Base-by-base conservation (phyloP, 805 yeast species). In the Priceomyces medius region DNA sequence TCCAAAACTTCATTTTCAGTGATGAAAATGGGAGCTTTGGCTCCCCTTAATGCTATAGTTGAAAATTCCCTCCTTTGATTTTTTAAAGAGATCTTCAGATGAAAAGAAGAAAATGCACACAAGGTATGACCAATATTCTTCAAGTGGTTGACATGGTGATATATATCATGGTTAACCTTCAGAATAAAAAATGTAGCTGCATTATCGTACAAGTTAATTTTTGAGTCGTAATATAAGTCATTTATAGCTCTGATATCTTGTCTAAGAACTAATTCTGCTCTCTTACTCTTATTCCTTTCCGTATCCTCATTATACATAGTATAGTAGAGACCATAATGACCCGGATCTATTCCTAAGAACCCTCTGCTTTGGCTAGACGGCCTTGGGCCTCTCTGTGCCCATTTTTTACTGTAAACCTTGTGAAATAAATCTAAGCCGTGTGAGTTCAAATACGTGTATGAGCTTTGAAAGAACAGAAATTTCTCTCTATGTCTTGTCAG, bases 301-400 rank as follows among this genome's bases (percentile, higher is more conserved):
- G 51, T 59, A 40, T 70, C 74, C 31, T 60, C 64, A 45, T 62
- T 64, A 50, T 61, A 66, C 37, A 70, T 60, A 5, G 71, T 58
- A 42, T 59, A 70, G 46, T 70, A 70, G 16, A 70, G 50, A 1
- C 74, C 76, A 46, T 68, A 70, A 42, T 70, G 76, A n/a, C 76
- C 76, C 17, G 49, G 44, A 38, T 56, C 61, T 13, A 68, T 64
- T 12, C 58, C 49, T 38, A 67, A 53, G 37, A 46, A 53, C n/a
- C 45, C 41, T 20, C 40, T 40, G 14, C 52, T 40, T 3, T 48
- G 44, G 9, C 37, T 42, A 18, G 57, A 51, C 17, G 57, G 57
- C 40, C 54, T 61, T 12, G 60, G 61, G 20, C 47, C 56, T 34
- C 41, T 47, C 21, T 43, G 35, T 10, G 34, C 40, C 47, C 51